Base-by-base conservation (phyloP, 139 green algal genomes). In the Chlorella sp. region DNA sequence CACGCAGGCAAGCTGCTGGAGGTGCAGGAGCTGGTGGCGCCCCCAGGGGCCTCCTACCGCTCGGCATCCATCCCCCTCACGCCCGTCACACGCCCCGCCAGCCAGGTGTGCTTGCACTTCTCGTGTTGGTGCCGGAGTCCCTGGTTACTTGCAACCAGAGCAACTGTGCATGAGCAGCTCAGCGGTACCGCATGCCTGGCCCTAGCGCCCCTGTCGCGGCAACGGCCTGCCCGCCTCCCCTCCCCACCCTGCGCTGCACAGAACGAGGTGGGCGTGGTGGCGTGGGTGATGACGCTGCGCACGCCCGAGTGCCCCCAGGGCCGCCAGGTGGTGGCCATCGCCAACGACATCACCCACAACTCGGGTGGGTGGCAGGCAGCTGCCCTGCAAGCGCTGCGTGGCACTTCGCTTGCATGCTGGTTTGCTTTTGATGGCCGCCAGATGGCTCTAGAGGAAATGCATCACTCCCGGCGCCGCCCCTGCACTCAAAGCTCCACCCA, bases 281-380 rank as follows among this genome's bases (percentile, higher is more conserved):
- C 92, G 30, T 99, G 96, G 96, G 74, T 91, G 26, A 86, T 97
- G 68, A 95, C 90, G 1, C 89, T 99, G 69, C 82, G 88, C 58
- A 98, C 96, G 2, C 96, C 94, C 32, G 97, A 99, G 88, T 98
- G 90, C 86, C 94, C 95, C 19, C 89, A 94, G 78, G 95, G 93
- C 41, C 67, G 91, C 30, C 90, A 95, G 43, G 83, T 97, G 7
- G 90, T 99, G 6, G 95, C 97, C 19, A 92, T 99, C 24, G 95
- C 96, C 64, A 99, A 99, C 81, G 97, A 99, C 92, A 97, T 98
- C 87, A 99, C 97, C 6, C 93, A 92, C 92, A 92, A 95, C 81
- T 93, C 86, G 0, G 97, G 97, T 84, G 79, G 22, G 78, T 75
- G 41, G 62, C 8, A n/a, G 20, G 41, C 4, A 7, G 19, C 5